Conservation (phyloP, 2,329 filamentous ascomycete species). For the Penicillium psychrosexuale region DNA sequence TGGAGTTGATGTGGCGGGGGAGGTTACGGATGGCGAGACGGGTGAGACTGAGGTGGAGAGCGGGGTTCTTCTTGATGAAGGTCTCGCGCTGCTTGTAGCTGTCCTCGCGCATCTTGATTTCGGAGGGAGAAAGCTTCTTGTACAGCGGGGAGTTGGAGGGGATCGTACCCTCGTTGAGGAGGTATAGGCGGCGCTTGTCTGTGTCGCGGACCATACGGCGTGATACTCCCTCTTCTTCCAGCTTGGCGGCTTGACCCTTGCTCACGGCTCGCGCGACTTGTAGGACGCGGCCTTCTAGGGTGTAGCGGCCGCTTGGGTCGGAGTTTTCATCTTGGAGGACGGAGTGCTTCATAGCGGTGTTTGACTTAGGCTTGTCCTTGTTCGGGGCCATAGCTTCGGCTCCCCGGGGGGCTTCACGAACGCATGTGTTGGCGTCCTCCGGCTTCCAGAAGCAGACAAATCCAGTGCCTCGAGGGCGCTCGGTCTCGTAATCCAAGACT, state of each 20-base stretch:
- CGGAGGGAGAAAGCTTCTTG: slow-evolving; percentile 69
- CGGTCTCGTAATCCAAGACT: slow-evolving; percentile 80
- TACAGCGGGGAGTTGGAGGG: slow-evolving; percentile 73
- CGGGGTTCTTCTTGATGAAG: slow-evolving; percentile 86
- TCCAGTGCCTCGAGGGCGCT: slow-evolving; percentile 83
- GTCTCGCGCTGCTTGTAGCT: slow-evolving; percentile 84
- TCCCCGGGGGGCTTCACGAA: slow-evolving; percentile 67
- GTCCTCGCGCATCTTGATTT: slow-evolving; percentile 83
- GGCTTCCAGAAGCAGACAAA: slow-evolving; percentile 88
- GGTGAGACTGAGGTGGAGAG: slow-evolving; percentile 81
- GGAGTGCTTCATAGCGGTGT: slow-evolving; percentile 65
- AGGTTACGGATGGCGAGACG: slow-evolving; percentile 90
- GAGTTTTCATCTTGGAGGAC: slow-evolving; percentile 81
- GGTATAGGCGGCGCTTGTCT: slow-evolving; percentile 86
- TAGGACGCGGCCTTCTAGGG: slow-evolving; percentile 81
- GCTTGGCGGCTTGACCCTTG: slow-evolving; percentile 71
- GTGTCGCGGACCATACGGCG: slow-evolving; percentile 67
- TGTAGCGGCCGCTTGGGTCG: slow-evolving; percentile 82
- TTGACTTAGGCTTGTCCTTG: slow-evolving; percentile 36
- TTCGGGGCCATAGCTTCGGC: slow-evolving; percentile 43
- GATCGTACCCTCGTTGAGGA: slow-evolving; percentile 83
- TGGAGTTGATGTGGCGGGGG: slow-evolving; percentile 75
- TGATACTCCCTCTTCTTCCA: slow-evolving; percentile 66
- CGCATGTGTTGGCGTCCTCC: slow-evolving; percentile 71
- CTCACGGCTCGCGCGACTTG: slow-evolving; percentile 82